Conservation (phyloP, 306 rosid genomes). For the Quillaja saponaria region DNA sequence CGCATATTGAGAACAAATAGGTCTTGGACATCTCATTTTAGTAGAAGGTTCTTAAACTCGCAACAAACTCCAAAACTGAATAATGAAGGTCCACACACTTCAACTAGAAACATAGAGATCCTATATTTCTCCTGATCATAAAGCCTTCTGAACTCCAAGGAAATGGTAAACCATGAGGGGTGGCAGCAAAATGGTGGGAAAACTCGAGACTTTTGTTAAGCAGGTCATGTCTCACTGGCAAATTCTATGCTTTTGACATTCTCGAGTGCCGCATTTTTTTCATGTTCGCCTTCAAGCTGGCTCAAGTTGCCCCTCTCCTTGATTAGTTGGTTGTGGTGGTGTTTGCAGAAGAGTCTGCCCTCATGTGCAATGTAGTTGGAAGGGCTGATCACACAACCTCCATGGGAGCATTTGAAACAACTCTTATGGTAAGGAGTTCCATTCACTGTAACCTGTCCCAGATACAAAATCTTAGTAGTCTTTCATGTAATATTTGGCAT, state of each 20-base stretch:
- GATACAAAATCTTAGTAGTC: slow-evolving; percentile 19
- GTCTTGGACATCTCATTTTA: too few species aligned
- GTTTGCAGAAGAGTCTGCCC: slow-evolving; percentile 95
- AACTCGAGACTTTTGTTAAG: not conserved
- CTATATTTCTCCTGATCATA: slow-evolving; percentile 18
- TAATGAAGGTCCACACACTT: slow-evolving; percentile 32
- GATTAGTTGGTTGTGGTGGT: slow-evolving; percentile 91
- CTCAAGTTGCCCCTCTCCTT: slow-evolving; percentile 94
- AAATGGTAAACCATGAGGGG: slow-evolving; percentile 4
- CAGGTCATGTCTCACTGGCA: slow-evolving; percentile 52
- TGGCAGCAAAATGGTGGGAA: slow-evolving; percentile 33
- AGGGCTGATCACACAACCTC: slow-evolving; percentile 96
- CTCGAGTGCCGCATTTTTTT: slow-evolving; percentile 39
- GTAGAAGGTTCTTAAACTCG: too few species aligned
- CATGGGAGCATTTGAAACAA: slow-evolving; percentile 97
- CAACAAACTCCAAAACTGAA: slow-evolving; percentile 30
- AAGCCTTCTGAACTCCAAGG: not conserved
- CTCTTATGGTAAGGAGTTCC: slow-evolving; percentile 95
- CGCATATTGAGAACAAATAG: slow-evolving; percentile 35
- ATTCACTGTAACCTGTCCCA: slow-evolving; percentile 77
- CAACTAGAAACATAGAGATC: slow-evolving; percentile 23
- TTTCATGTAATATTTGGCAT: not conserved
- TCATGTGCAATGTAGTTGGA: slow-evolving; percentile 97
- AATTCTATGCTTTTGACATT: slow-evolving; percentile 50
- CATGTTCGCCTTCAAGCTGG: slow-evolving; percentile 92